Percentiles rank a stretch among this genome's conserved stretches.
Conservation (phyloP, 768 basidiomycete genomes). For the Phylloporus sp. region DNA sequence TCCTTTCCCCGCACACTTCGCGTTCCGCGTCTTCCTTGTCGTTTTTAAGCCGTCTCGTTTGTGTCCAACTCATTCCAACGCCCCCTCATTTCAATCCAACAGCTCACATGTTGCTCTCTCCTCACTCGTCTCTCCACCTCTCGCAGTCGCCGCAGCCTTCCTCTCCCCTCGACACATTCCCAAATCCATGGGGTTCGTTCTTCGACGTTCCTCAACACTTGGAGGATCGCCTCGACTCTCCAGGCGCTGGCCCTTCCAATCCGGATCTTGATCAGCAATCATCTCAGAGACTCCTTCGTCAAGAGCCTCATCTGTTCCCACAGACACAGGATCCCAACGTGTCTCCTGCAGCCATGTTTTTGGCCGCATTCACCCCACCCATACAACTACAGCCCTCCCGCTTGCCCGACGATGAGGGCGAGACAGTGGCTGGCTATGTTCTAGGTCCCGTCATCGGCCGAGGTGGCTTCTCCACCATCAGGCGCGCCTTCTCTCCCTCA, state of each 20-base stretch:
- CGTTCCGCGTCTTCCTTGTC: background rate
- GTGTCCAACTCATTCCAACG: background rate
- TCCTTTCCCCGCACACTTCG: conserved; percentile 16
- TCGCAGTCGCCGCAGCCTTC: conserved; percentile 7
- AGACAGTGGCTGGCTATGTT: conserved; percentile 63
- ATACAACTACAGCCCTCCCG: conserved; percentile 28
- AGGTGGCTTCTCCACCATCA: conserved; percentile 79
- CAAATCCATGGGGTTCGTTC: conserved; percentile 9
- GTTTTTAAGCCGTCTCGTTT: background rate
- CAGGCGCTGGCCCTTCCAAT: background rate
- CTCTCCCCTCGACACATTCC: conserved; percentile 4
- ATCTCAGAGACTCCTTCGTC: conserved; percentile 13
- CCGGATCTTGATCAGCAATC: conserved; percentile 29
- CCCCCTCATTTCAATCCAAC: background rate
- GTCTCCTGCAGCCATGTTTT: conserved; percentile 73
- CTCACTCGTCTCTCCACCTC: conserved; percentile 1
- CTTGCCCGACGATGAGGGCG: conserved; percentile 62
- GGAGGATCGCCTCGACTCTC: background rate
- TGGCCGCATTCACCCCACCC: conserved; percentile 55
- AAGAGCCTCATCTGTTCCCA: conserved; percentile 7
- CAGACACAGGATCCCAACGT: conserved; percentile 19
- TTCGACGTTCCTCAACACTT: conserved; percentile 1
- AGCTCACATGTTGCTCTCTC: conserved; percentile 2
- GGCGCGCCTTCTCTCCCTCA: conserved; percentile 56
- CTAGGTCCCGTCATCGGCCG: conserved; percentile 72